Conservation (phyloP, 1,284 basidiomycete species). For the Tilletia caries region DNA sequence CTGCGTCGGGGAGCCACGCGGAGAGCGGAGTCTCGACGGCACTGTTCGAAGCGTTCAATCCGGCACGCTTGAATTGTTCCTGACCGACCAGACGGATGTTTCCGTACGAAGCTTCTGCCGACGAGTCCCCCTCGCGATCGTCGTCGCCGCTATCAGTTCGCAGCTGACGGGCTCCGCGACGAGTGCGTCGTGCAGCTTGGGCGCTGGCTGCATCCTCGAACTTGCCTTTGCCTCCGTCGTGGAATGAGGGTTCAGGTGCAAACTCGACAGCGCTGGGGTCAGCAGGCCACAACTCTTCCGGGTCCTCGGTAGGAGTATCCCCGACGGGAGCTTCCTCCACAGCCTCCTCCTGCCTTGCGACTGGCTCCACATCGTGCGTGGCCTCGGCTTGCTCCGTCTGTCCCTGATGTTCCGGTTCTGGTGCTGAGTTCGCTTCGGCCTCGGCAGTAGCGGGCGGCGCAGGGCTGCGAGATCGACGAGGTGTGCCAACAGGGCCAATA, state of each 20-base stretch:
- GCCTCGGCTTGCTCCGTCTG: neutral
- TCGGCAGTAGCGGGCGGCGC: neutral
- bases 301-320: conserved; percentile 16
- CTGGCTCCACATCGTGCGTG: neutral
- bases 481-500: conserved; percentile 10
- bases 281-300: conserved; percentile 45
- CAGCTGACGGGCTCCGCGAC: conserved; percentile 6
- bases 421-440: neutral
- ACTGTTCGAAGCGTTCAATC: neutral
- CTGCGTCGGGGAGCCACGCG: conserved; percentile 30
- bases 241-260: conserved; percentile 34
- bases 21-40: conserved; percentile 21
- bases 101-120: neutral
- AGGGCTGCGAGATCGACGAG: neutral
- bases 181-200: neutral
- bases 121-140: neutral
- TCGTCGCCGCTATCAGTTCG: neutral
- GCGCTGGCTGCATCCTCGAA: neutral
- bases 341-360: neutral
- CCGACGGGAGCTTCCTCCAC: neutral
- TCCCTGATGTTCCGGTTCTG: neutral
- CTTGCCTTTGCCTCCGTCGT: neutral
- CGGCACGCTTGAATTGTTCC: conserved; percentile 12
- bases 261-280: conserved; percentile 45
- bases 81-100: neutral